Percentiles rank a stretch among this genome's conserved stretches.
phyloP scores from a whole-genome alignment of 768 basidiomycete genomes.

The Phlebiopsis flavidoalba region DNA sequence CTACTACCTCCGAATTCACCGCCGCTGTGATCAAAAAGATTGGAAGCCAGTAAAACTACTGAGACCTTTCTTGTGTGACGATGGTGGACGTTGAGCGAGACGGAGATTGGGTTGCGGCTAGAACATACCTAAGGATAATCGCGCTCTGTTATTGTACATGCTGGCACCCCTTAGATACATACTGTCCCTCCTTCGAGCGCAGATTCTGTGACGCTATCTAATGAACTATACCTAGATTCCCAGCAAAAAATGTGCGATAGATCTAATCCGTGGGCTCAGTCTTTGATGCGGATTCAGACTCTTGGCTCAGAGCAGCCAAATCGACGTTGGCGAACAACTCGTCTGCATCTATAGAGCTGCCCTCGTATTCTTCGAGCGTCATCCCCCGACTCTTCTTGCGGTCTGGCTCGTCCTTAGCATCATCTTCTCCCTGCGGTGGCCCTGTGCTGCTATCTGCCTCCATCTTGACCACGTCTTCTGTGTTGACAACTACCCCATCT shows the following conservation, averaged over 20 bases:
- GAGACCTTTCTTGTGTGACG: neutral
- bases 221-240: conserved; percentile 1
- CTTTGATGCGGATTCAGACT: neutral
- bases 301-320: conserved; percentile 21
- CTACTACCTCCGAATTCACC: conserved; percentile 94
- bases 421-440: conserved; percentile 12
- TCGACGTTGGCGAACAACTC: conserved; percentile 41
- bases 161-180: conserved; percentile 1
- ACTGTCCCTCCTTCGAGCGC: neutral
- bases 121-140: conserved; percentile 2
- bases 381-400: conserved; percentile 38
- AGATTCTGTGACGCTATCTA: conserved; percentile 1
- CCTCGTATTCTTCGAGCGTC: conserved; percentile 51
- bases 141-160: conserved; percentile 3
- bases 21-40: conserved; percentile 84
- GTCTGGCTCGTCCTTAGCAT: conserved; percentile 24
- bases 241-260: neutral
- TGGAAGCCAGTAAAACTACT: neutral
- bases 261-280: neutral
- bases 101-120: neutral
- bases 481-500: neutral
- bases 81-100: neutral
- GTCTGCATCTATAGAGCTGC: conserved; percentile 40
- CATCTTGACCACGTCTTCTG: neutral
- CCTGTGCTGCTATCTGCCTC: conserved; percentile 12